Percentiles rank a stretch among this genome's conserved stretches.
These are phyloP conservation scores for Tripidium arundinaceum DNA, from an alignment of 202 grass and related monocot genomes.

Conservation along the genomic window DNA sequence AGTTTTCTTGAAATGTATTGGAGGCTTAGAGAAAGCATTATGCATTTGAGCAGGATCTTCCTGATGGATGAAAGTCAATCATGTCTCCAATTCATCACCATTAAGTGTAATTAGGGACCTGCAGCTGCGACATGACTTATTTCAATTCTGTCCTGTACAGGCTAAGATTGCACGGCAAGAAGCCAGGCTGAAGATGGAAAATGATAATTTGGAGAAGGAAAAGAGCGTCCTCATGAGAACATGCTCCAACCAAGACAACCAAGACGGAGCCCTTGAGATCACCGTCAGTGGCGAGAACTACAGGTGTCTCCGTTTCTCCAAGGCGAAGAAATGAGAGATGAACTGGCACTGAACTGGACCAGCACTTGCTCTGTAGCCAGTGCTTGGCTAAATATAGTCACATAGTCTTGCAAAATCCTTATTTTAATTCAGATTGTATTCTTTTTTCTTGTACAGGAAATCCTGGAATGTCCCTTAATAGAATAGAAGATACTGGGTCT, in stretches of 20 bases:
- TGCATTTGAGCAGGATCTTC: not conserved
- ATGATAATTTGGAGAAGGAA: slow-evolving; percentile 95
- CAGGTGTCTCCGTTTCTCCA: slow-evolving; percentile 89
- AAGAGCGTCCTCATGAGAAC: slow-evolving; percentile 94
- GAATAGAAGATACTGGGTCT: not conserved
- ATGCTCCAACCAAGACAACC: slow-evolving; percentile 81
- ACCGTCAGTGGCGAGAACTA: slow-evolving; percentile 96
- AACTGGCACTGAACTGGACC: not conserved
- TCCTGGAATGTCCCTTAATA: not conserved
- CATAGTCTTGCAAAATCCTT: not conserved
- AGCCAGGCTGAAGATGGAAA: slow-evolving; percentile 86
- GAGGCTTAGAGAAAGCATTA: not conserved
- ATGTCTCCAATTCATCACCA: not conserved
- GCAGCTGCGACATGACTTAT: not conserved
- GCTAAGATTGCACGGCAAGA: slow-evolving; percentile 90
- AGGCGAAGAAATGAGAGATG: slow-evolving; percentile 88
- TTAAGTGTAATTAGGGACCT: not conserved
- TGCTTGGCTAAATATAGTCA: not conserved
- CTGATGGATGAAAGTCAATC: not conserved
- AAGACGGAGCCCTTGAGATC: slow-evolving; percentile 92
- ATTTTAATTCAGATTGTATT: slow-evolving; percentile 18
- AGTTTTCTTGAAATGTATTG: slow-evolving; percentile 13
- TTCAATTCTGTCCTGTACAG: slow-evolving; percentile 23
- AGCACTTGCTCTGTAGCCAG: not conserved
- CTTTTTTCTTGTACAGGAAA: slow-evolving; percentile 31